A percentile compares a stretch with the other conserved stretches of the same genome.
phyloP scores from a whole-genome alignment of 176 grass and related monocot genomes.

The Oryza rufipogon region DNA sequence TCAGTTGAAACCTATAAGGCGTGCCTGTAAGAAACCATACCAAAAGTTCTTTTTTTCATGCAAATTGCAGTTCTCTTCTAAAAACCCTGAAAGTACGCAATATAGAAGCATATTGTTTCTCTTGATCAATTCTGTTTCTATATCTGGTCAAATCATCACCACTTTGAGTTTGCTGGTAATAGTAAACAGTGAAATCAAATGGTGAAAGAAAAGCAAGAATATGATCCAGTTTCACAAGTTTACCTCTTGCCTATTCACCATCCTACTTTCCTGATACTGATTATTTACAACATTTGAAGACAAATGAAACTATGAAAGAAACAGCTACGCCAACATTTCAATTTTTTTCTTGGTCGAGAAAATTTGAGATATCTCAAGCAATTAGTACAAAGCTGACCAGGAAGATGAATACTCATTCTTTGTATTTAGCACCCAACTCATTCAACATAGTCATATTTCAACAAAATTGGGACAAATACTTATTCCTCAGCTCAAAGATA shows the following conservation, averaged over 20 bases:
- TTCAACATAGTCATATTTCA: neutral
- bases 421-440: neutral
- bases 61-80: constrained; percentile 12
- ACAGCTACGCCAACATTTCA: constrained; percentile 12
- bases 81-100: constrained; percentile 3
- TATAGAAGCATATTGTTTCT: neutral
- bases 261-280: neutral
- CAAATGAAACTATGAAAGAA: neutral
- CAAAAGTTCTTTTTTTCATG: constrained; percentile 17
- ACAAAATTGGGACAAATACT: neutral
- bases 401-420: neutral
- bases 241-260: neutral
- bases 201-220: neutral
- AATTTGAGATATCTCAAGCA: neutral
- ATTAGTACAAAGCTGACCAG: neutral
- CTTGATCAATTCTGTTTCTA: constrained; percentile 5
- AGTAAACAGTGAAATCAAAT: neutral
- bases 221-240: constrained; percentile 11
- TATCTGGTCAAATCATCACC: neutral
- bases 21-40: constrained; percentile 6
- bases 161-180: neutral
- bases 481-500: neutral
- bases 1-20: constrained; percentile 16
- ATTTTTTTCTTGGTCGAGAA: neutral
- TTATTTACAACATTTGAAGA: constrained; percentile 11